Base-by-base conservation (phyloP, 441 rosid genomes). In the Corymbia citriodora region DNA sequence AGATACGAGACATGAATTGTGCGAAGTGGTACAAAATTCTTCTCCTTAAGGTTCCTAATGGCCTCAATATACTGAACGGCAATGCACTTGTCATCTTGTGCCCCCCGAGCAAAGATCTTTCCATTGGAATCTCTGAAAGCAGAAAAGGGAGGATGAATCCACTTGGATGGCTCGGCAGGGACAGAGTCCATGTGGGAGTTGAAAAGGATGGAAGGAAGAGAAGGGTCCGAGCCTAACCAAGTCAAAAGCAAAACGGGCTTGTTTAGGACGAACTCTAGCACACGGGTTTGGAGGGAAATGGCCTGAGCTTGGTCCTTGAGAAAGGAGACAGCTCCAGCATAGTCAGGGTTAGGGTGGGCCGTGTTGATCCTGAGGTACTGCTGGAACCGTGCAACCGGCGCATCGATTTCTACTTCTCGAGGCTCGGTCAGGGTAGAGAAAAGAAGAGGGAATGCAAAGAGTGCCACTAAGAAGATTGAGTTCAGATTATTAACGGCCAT, bases 181-280 rank as follows among this genome's bases (percentile, higher is more conserved):
- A 98, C 99, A 72, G 99, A 98, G 86, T 98, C 99, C 92, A 98
- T 96, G 89, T 98, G 99, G 90, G 99, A 97, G 93, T 97, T 97
- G 92, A 98, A 92, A 88, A 98, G 96, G 50, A 98, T 87, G 2
- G 97, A 96, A 40, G 95, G 96, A 29, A 96, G 97, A 31, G 96
- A 92, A 7, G 97, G 97, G 91, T 96, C 85, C 4, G 97, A 93
- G 65, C 98, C 99, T 1, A 92, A 90, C 99, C 99, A 98, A 49
- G 98, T 95, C 49, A 98, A 40, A 10, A 97, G 93, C 19, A 97
- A 94, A 70, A 95, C 63, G 8, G 97, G 98, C 88, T 98, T 98
- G 1, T 90, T 83, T 2, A 95, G 87, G 33, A 52, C 91, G 93
- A 94, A 97, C 70, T 97, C 95, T 31, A 96, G 88, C 89, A 94